Percentiles rank a stretch among this genome's conserved stretches.
phyloP scores from a whole-genome alignment of 768 basidiomycete species.

The Pleurotus cornucopiae region DNA sequence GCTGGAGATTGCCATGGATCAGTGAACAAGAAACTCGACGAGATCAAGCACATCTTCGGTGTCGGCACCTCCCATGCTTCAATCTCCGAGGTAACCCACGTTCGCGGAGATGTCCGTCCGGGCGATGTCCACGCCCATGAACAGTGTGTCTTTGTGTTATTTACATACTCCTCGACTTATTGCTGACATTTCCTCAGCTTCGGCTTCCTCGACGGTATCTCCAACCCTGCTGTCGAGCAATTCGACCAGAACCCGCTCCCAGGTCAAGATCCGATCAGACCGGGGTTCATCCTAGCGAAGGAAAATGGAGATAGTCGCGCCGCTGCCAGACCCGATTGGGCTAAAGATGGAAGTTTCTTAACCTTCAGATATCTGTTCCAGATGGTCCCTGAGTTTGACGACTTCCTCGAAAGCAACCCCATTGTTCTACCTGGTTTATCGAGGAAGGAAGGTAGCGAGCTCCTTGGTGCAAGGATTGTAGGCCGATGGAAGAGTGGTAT shows the following conservation, averaged over 20 bases:
- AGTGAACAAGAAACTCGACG: constrained; percentile 28
- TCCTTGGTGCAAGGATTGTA: constrained; percentile 49
- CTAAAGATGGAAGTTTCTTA: constrained; percentile 47
- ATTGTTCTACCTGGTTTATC: constrained; percentile 30
- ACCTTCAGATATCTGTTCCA: constrained; percentile 50
- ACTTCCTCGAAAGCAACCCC: constrained; percentile 39
- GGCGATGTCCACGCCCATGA: constrained; percentile 40
- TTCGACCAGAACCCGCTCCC: constrained; percentile 31
- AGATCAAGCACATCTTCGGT: constrained; percentile 33
- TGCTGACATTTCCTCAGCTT: constrained; percentile 28
- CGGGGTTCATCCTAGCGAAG: constrained; percentile 43
- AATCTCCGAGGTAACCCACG: constrained; percentile 31
- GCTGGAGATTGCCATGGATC: constrained; percentile 39
- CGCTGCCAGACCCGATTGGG: constrained; percentile 33
- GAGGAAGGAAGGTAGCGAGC: constrained; percentile 36
- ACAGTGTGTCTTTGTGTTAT: constrained; percentile 26
- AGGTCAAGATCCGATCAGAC: constrained; percentile 32
- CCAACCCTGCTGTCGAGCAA: constrained; percentile 42
- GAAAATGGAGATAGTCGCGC: constrained; percentile 32
- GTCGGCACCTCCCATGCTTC: constrained; percentile 22
- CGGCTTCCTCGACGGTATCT: constrained; percentile 49
- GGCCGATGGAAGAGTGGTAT: constrained; percentile 55
- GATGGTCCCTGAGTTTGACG: constrained; percentile 47
- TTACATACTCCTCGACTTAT: background rate
- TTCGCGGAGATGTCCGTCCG: constrained; percentile 40